phyloP scores from a whole-genome alignment of 192 early-diverging fungal species.

The Backusella mclennaniae region DNA sequence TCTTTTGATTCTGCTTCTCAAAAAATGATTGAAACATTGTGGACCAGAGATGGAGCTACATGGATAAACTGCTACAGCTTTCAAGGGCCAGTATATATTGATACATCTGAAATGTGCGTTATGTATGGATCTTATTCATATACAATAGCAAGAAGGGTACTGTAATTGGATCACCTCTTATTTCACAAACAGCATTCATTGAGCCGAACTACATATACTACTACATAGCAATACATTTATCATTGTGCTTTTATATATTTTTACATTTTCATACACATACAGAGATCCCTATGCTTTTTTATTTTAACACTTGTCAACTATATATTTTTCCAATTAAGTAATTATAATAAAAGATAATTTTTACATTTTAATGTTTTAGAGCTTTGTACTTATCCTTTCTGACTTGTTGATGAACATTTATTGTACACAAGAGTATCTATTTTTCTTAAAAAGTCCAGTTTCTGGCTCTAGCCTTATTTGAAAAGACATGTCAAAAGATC shows the following conservation, averaged over 20 bases:
- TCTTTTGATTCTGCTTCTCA: conserved; percentile 16
- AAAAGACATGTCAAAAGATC: no score
- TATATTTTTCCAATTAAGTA: background rate
- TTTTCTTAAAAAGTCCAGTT: no score
- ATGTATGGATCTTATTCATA: conserved; percentile 1
- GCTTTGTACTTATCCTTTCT: no score
- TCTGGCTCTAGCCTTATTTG: no score
- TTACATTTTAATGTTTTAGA: background rate
- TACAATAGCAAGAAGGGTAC: conserved; percentile 1
- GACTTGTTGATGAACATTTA: no score
- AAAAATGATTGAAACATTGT: conserved; percentile 3
- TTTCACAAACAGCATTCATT: background rate
- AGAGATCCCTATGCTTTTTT: background rate
- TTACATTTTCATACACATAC: background rate
- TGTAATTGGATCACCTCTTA: background rate
- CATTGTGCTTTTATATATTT: background rate
- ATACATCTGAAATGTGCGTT: conserved; percentile 1
- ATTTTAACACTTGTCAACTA: background rate
- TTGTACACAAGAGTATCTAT: no score
- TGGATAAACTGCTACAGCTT: background rate
- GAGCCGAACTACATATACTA: background rate
- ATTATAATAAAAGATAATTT: background rate
- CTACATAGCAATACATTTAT: background rate
- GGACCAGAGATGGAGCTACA: conserved; percentile 8
- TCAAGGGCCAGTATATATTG: background rate